These are phyloP conservation scores for Globisporangium irregulare DNA, from an alignment of 352 stramenopile species.

Conservation along the genomic window DNA sequence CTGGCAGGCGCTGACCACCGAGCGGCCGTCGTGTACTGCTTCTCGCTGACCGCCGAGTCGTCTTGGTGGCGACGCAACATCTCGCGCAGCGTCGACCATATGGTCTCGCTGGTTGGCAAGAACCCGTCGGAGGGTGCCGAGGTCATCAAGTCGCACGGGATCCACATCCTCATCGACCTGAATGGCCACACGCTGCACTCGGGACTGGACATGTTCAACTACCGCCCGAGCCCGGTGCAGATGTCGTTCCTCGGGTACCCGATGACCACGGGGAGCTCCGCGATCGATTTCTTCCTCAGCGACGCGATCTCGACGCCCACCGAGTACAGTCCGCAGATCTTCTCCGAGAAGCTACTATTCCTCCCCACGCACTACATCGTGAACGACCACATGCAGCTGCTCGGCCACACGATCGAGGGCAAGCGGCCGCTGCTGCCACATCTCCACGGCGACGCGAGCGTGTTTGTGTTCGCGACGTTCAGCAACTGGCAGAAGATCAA, in stretches of 20 bases:
- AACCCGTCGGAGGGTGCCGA: conserved; percentile 42
- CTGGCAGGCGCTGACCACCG: conserved; percentile 31
- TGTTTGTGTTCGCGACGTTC: conserved; percentile 79
- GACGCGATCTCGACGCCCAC: conserved; percentile 53
- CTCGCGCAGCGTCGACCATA: conserved; percentile 55
- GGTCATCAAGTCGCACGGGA: conserved; percentile 44
- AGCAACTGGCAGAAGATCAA: conserved; percentile 91
- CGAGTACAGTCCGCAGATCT: conserved; percentile 32
- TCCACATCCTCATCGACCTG: conserved; percentile 81
- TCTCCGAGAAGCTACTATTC: conserved; percentile 76
- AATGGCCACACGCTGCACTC: conserved; percentile 84
- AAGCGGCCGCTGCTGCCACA: conserved; percentile 23
- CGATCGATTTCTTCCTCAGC: conserved; percentile 69
- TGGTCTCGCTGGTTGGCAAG: conserved; percentile 65
- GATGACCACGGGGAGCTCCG: conserved; percentile 55
- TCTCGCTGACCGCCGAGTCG: conserved; percentile 45
- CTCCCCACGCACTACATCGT: conserved; percentile 77
- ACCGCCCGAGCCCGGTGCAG: conserved; percentile 66
- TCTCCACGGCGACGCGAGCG: conserved; percentile 1
- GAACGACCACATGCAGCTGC: conserved; percentile 82
- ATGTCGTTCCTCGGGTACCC: conserved; percentile 77
- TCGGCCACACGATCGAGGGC: conserved; percentile 45
- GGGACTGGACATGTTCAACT: conserved; percentile 58
- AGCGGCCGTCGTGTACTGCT: conserved; percentile 59
- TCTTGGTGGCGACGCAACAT: conserved; percentile 87